These are phyloP conservation scores for Saturnispora diversa DNA, from an alignment of 805 yeast genomes.

Conservation along the genomic window DNA sequence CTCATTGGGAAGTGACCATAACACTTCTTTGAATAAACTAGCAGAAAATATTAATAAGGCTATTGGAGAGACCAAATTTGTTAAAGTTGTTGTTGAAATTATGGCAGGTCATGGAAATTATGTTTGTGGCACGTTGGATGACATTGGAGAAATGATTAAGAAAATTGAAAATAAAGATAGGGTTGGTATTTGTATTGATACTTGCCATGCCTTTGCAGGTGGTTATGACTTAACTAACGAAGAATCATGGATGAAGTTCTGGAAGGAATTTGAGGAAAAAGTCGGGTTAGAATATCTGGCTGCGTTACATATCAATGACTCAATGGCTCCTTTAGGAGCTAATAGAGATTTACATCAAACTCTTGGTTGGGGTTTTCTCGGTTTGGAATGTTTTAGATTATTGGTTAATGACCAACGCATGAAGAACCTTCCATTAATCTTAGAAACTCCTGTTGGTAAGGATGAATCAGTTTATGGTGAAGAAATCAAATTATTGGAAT, in stretches of 20 bases:
- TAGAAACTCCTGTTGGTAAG: constrained; percentile 77
- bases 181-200: constrained; percentile 94
- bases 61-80: constrained; percentile 61
- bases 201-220: constrained; percentile 95
- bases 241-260: constrained; percentile 52
- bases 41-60: constrained; percentile 80
- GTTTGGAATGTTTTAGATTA: constrained; percentile 73
- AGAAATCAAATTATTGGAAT: constrained; percentile 75
- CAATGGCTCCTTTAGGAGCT: constrained; percentile 87
- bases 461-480: constrained; percentile 65
- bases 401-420: constrained; percentile 63
- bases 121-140: constrained; percentile 75
- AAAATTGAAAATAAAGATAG: constrained; percentile 71
- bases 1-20: constrained; percentile 59
- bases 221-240: constrained; percentile 78
- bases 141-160: constrained; percentile 65
- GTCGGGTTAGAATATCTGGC: constrained; percentile 70
- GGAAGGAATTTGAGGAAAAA: constrained; percentile 65
- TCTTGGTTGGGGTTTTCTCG: constrained; percentile 82
- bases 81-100: constrained; percentile 85
- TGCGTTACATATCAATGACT: constrained; percentile 87
- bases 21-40: constrained; percentile 53
- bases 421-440: constrained; percentile 61
- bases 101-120: constrained; percentile 97
- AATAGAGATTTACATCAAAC: constrained; percentile 88